These are phyloP conservation scores for Malbranchea zuffiana DNA, from an alignment of 2,329 filamentous ascomycete species.

Conservation along the genomic window DNA sequence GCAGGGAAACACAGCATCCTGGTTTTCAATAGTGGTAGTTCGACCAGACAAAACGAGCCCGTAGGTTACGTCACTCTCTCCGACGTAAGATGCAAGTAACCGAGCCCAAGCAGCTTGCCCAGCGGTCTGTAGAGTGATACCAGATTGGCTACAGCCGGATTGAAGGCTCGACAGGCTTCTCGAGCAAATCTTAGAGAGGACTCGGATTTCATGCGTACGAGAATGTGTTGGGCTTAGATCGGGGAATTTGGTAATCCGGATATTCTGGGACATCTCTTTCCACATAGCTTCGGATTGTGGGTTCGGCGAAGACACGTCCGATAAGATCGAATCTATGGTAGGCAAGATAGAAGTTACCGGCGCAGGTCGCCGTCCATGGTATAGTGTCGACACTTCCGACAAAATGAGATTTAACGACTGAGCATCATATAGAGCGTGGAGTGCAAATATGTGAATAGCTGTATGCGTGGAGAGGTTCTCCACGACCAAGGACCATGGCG, in stretches of 20 bases:
- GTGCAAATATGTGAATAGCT: constrained; percentile 45
- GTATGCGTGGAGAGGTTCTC: constrained; percentile 22
- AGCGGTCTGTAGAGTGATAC: constrained; percentile 64
- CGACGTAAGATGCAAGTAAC: constrained; percentile 63
- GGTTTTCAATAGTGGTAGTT: constrained; percentile 46
- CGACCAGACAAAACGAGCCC: constrained; percentile 72
- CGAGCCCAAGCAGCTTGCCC: constrained; percentile 70
- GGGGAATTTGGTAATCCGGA: constrained; percentile 61
- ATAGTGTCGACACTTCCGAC: constrained; percentile 42
- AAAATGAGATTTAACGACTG: constrained; percentile 58
- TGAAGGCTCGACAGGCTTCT: constrained; percentile 42
- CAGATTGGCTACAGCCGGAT: constrained; percentile 42
- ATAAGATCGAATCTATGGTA: constrained; percentile 38
- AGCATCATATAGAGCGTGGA: constrained; percentile 82
- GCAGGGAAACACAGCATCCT: constrained; percentile 59
- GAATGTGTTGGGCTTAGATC: constrained; percentile 54
- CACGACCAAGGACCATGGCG: constrained; percentile 54
- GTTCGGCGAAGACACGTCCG: constrained; percentile 23
- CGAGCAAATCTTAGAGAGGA: constrained; percentile 29
- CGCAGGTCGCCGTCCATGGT: constrained; percentile 21
- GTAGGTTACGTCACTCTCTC: constrained; percentile 63
- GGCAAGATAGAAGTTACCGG: constrained; percentile 32
- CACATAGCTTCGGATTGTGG: constrained; percentile 47
- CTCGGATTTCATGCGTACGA: constrained; percentile 24
- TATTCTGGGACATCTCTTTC: constrained; percentile 43